These are phyloP conservation scores for Babesia caballi DNA, from an alignment of 169 alveolate genomes.

Conservation along the genomic window DNA sequence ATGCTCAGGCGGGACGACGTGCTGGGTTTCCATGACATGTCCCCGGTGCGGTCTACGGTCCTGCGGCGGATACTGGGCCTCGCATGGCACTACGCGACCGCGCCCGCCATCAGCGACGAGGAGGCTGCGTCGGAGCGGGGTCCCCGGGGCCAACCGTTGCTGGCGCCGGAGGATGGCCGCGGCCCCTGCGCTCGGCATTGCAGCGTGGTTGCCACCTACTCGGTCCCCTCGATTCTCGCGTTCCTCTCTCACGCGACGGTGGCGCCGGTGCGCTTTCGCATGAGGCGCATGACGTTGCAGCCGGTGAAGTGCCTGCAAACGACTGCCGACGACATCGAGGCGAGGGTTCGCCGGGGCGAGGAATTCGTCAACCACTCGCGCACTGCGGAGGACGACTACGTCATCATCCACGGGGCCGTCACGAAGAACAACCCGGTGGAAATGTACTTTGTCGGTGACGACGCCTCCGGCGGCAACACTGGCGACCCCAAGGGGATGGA, in stretches of 20 bases:
- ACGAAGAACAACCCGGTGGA: neutral
- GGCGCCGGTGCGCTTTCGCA: neutral
- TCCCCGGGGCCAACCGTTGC: neutral
- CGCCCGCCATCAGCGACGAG: neutral
- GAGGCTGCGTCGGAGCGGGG: neutral
- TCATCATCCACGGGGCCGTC: neutral
- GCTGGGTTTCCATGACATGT: neutral
- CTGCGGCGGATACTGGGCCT: constrained; percentile 30
- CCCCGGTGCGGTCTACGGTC: neutral
- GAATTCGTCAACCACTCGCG: constrained; percentile 27
- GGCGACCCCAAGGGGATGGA: neutral
- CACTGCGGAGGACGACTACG: constrained; percentile 1
- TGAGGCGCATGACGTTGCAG: neutral
- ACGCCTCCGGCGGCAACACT: neutral
- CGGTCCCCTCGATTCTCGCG: neutral
- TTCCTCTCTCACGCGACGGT: neutral
- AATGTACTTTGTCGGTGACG: neutral
- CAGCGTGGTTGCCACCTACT: neutral
- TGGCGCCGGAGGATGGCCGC: neutral
- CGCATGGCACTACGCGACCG: constrained; percentile 32
- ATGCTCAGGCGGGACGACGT: constrained; percentile 16
- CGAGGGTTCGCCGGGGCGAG: constrained; percentile 10
- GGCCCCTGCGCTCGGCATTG: neutral
- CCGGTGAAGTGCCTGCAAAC: constrained; percentile 9
- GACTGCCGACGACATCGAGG: constrained; percentile 27